Base-by-base conservation (phyloP, 208 protist genomes). In the Kentomonas sorsogonicus region DNA sequence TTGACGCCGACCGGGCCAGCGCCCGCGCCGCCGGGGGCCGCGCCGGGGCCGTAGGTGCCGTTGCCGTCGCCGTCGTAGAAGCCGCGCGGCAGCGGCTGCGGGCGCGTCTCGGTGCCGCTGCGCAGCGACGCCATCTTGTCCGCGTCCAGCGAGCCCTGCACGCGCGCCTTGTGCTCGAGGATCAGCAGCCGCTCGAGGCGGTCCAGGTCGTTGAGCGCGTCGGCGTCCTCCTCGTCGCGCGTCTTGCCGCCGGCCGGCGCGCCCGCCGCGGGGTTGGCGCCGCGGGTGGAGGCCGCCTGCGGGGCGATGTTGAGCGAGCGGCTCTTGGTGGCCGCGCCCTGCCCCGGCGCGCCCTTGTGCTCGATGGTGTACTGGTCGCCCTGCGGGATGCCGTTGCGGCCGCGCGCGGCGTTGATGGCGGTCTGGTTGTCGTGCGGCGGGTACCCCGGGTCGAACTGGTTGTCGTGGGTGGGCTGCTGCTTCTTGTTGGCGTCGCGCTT, bases 111-210 rank as follows among this genome's bases (percentile, higher is more conserved):
- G 13, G 69, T 79, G 11, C 70, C 70, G 7, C 58, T 66, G 47
- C 69, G 60, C 41, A 74, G 44, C 0, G 66, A 60, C 20, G 55
- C 60, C 13, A 85, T 60, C 3, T 64, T 67, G 33, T 91, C 73
- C 41, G 75, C 72, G 33, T 91, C 87, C 55, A 90, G 40, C 6
- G 77, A 58, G 1, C 75, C 77, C 51, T 78, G 74, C 38, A 85
- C 81, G 20, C 87, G 83, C 0, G 83, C 75, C 63, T 88, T 90
- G 72, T 94, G 83, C 69, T 94, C 87, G n/a, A 85, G 46, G 53
- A 94, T 87, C 18, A 94, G 82, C 45, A 94, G 74, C 9, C 83
- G 75, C 71, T 94, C 83, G 41, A 94, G 82, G n/a, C 76, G 78
- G 51, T 94, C 83, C 10, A 94, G 72, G 38, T 94, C 84, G 11